A percentile compares a stretch with the other conserved stretches of the same genome.
phyloP scores from a whole-genome alignment of 371 early-diverging fungal genomes.

The Synchytrium microbalum region DNA sequence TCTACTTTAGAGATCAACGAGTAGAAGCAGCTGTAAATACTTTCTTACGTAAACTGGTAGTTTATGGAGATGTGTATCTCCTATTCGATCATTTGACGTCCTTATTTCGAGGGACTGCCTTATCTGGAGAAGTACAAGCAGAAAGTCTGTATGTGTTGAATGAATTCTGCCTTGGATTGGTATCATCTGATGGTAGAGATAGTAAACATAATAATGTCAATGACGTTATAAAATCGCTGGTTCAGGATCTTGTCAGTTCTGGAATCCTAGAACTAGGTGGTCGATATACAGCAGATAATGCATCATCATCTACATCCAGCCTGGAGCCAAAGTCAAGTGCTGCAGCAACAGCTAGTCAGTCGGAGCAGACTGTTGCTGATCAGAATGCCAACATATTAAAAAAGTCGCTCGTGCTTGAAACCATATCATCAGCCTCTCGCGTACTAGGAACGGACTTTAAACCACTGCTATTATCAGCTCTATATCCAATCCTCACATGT shows the following conservation, averaged over 20 bases:
- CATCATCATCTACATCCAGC: conserved; percentile 1
- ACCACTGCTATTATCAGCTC: conserved; percentile 36
- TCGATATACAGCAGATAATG: conserved; percentile 9
- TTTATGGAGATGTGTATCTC: conserved; percentile 30
- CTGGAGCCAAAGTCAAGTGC: background rate
- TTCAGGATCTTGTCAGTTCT: conserved; percentile 10
- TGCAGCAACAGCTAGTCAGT: background rate
- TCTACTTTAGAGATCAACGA: conserved; percentile 32
- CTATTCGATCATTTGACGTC: conserved; percentile 42
- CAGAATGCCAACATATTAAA: conserved; percentile 20
- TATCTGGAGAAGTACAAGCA: conserved; percentile 24
- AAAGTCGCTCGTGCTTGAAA: conserved; percentile 27
- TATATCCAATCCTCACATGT: conserved; percentile 52
- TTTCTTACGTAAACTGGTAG: conserved; percentile 42
- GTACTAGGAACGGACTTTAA: conserved; percentile 19
- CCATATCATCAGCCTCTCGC: conserved; percentile 19
- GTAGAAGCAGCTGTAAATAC: conserved; percentile 22
- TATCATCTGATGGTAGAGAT: conserved; percentile 1
- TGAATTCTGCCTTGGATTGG: conserved; percentile 38
- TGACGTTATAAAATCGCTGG: conserved; percentile 8
- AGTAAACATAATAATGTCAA: conserved; percentile 10
- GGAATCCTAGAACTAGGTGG: conserved; percentile 11
- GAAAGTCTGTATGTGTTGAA: conserved; percentile 43
- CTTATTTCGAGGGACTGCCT: conserved; percentile 20
- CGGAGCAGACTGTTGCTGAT: background rate